Percentiles rank a stretch among this genome's conserved stretches.
Conservation (phyloP, 2,329 filamentous ascomycete species). For the Fusarium verticillioides region DNA sequence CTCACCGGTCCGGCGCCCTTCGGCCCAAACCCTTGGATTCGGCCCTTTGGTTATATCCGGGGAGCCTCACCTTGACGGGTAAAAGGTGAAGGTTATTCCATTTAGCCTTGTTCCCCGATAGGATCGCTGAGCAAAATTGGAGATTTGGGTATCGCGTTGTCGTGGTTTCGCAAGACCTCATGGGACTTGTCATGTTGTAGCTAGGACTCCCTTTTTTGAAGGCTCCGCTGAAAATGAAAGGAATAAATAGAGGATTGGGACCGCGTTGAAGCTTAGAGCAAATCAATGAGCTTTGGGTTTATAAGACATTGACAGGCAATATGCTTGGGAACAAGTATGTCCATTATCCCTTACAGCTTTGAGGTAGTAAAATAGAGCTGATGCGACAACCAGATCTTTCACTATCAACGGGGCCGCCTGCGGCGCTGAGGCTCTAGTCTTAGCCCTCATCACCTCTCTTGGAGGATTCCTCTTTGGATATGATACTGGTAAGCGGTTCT, state of each 20-base stretch:
- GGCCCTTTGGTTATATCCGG: constrained; percentile 7
- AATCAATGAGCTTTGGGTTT: not conserved
- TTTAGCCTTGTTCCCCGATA: constrained; percentile 31
- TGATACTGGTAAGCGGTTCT: constrained; percentile 65
- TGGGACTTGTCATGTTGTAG: not conserved
- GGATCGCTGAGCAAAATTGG: not conserved
- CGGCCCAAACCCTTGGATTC: constrained; percentile 5
- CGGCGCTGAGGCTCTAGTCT: constrained; percentile 53
- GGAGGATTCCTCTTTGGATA: constrained; percentile 73
- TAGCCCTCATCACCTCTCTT: constrained; percentile 65
- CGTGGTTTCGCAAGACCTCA: not conserved
- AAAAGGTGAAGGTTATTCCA: not conserved
- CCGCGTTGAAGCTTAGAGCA: not conserved
- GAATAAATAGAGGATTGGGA: not conserved
- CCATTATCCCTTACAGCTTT: too few relatives aligned
- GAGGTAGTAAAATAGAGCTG: not conserved
- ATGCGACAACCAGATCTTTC: constrained; percentile 48
- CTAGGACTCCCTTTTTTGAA: not conserved
- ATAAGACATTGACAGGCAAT: not conserved
- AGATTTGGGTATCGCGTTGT: not conserved
- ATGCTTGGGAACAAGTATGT: constrained; percentile 27
- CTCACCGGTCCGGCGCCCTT: constrained; percentile 15
- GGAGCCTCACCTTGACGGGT: constrained; percentile 8
- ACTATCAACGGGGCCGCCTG: constrained; percentile 56
- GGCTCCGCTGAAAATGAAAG: not conserved